Conservation (phyloP, 2,329 filamentous ascomycete species). For the Fusarium compactum region DNA sequence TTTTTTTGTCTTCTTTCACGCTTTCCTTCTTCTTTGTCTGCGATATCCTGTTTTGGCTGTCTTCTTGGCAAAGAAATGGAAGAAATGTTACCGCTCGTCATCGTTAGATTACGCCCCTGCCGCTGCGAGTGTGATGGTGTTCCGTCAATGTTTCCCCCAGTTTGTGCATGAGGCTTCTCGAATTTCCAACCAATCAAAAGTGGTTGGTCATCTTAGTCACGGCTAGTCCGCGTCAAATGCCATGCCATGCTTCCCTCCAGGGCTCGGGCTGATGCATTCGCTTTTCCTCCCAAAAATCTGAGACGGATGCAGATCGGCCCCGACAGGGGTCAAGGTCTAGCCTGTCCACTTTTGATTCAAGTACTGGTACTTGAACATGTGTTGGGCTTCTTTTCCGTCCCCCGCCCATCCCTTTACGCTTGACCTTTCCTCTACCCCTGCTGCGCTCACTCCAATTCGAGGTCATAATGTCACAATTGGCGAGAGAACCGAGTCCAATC, state of each 20-base stretch:
- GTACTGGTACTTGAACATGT: slow-evolving; percentile 48
- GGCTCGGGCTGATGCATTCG: slow-evolving; percentile 48
- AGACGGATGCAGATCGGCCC: slow-evolving; percentile 54
- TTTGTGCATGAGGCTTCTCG: slow-evolving; percentile 47
- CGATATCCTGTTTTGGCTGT: background rate
- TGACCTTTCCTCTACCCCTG: slow-evolving; percentile 27
- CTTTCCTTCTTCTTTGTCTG: background rate
- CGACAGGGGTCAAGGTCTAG: slow-evolving; percentile 45
- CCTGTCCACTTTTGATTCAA: slow-evolving; percentile 37
- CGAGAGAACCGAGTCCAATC: slow-evolving; percentile 30
- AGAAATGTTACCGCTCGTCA: slow-evolving; percentile 13
- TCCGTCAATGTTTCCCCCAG: slow-evolving; percentile 42
- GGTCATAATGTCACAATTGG: slow-evolving; percentile 40
- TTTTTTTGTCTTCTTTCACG: background rate
- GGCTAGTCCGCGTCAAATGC: slow-evolving; percentile 33
- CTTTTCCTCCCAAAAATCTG: slow-evolving; percentile 50
- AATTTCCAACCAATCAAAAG: slow-evolving; percentile 36
- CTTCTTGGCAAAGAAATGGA: background rate
- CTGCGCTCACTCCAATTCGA: slow-evolving; percentile 40
- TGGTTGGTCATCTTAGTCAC: slow-evolving; percentile 37
- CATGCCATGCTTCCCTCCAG: slow-evolving; percentile 42
- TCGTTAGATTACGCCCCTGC: slow-evolving; percentile 38
- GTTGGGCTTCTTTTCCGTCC: slow-evolving; percentile 44
- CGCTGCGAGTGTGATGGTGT: slow-evolving; percentile 43
- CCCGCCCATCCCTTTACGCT: slow-evolving; percentile 35